Evolutionary conservation across 352 stramenopile genomes (phyloP), one percentile per base, ranked within the genome.

Genomic region (Phytophthora uliginosa): DNA sequence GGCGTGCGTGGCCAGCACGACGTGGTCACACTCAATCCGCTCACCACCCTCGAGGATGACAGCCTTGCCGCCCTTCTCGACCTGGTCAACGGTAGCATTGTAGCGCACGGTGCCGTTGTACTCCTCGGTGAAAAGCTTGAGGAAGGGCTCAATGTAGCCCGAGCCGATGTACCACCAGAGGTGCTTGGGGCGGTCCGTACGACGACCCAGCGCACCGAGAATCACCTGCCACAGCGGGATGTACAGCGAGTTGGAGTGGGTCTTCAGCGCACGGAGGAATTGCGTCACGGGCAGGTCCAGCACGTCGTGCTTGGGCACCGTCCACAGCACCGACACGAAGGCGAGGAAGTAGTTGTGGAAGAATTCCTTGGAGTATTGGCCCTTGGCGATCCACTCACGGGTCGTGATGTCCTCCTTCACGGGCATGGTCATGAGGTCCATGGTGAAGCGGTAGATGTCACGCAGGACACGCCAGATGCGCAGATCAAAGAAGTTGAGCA

Each of bases 341-440:
- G 89, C 86, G 24, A 95, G 74, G 81, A 92, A 96, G 83, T 96
- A 96, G 76, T 95, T 85, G 67, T 88, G 89, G 78, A 95, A 91
- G 68, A 96, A 96, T 73, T 94, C 87, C 26, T 79, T 53, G 70
- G 89, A 96, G 87, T 95, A 96, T 42, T 78, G 81, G 61, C 84
- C 70, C 70, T 82, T 77, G 53, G 74, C 74, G 54, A 86, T 77
- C 89, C 89, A 96, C 62, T 95, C 89, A 63, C 83, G 84, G n/a
- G 89, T 96, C 18, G 89, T 93, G 47, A 93, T 83, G 38, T 81
- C 66, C 36, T 81, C 79, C 74, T 94, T 94, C 33, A 94, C 84
- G 5, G 88, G 88, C 88, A 95, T 93, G 13, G 76, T 90, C 83
- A 94, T 90, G 63, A 96, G 81, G 69, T 96, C 86, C 84, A 91